Evolutionary conservation across 192 early-diverging fungal species (phyloP), one percentile per base, ranked within the genome.

Genomic region (Rhizophagus clarus): DNA sequence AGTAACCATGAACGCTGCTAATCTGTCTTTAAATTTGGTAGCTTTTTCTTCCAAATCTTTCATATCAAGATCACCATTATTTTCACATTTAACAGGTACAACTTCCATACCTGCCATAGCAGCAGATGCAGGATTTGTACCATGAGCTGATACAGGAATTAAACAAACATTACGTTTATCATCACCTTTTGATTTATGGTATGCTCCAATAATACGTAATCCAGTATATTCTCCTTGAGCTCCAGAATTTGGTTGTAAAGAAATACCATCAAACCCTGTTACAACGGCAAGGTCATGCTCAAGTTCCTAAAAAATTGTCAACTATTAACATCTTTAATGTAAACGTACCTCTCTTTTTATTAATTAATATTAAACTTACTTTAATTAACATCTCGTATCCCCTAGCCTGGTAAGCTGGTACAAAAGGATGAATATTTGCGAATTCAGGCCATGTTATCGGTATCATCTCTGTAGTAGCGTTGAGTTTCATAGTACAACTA

Each of bases 361-460:
- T 17, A 24, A 34, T n/a, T 34, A 45, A 7, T n/a, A 34, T 31
- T 81, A 34, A 32, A 31, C 82, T 76, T 79, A 79, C 77, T 45
- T 89, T 83, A 64, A 97, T 88, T 92, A 99, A 91, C 51, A 93
- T 91, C 49, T 91, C 84, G 85, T 99, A 99, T 47, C 98, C 98
- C 75, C 91, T 90, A n/a, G 97, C 92, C 87, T 99, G 98, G 64
- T 97, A 94, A 61, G 87, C 80, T 49, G 98, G 98, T 11, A 94
- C 98, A 82, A 99, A 99, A 73, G 98, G 98, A 86, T 99, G 98
- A 73, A 99, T 92, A 83, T 91, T 89, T 80, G 90, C 90, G 81
- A 99, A 97, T 83, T 98, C 97, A 56, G 98, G 96, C 95, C 96
- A 98, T 29, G 98, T 98, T 64, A 99, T 92, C n/a, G 98, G 98